A percentile compares a stretch with the other conserved stretches of the same genome.
Conservation (phyloP, 352 stramenopile species). For the Globisporangium viniferum region DNA sequence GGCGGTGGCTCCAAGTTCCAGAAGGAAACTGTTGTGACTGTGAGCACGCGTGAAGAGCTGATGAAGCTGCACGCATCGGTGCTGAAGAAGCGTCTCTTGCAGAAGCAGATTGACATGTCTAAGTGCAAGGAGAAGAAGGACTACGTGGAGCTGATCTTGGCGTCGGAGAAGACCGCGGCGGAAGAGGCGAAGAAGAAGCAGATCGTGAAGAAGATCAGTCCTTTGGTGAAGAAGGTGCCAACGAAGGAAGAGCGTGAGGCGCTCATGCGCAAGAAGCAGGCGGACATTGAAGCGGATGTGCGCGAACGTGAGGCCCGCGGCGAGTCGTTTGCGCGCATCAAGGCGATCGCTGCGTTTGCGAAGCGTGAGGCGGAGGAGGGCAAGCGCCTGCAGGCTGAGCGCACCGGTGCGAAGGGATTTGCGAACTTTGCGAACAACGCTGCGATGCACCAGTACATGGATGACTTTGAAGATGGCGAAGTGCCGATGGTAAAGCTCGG, state of each 20-base stretch:
- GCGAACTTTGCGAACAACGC: slow-evolving; percentile 85
- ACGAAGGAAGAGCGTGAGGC: slow-evolving; percentile 84
- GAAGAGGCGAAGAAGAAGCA: slow-evolving; percentile 64
- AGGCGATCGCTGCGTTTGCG: slow-evolving; percentile 82
- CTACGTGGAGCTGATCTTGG: slow-evolving; percentile 75
- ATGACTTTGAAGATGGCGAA: slow-evolving; percentile 90
- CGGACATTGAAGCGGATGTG: slow-evolving; percentile 79
- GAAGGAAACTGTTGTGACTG: slow-evolving; percentile 47
- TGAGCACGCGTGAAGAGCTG: slow-evolving; percentile 63
- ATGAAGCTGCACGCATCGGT: slow-evolving; percentile 87
- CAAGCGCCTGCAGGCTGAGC: slow-evolving; percentile 62
- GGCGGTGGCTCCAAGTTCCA: slow-evolving; percentile 65
- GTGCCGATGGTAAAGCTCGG: slow-evolving; percentile 98
- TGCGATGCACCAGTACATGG: slow-evolving; percentile 89
- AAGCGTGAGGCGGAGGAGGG: slow-evolving; percentile 77
- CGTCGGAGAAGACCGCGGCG: slow-evolving; percentile 52
- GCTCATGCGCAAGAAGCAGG: slow-evolving; percentile 80
- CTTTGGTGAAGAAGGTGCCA: slow-evolving; percentile 45
- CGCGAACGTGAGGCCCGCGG: slow-evolving; percentile 69
- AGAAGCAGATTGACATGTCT: slow-evolving; percentile 64
- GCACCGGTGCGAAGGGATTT: slow-evolving; percentile 76
- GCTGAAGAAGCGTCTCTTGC: slow-evolving; percentile 72
- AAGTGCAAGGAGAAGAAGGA: slow-evolving; percentile 80
- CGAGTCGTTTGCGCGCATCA: slow-evolving; percentile 85
- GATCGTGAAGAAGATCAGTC: slow-evolving; percentile 46